Percentiles rank a stretch among this genome's conserved stretches.
These are phyloP conservation scores for Hymenoscyphus fructigenus DNA, from an alignment of 2,329 filamentous ascomycete genomes.

Conservation along the genomic window DNA sequence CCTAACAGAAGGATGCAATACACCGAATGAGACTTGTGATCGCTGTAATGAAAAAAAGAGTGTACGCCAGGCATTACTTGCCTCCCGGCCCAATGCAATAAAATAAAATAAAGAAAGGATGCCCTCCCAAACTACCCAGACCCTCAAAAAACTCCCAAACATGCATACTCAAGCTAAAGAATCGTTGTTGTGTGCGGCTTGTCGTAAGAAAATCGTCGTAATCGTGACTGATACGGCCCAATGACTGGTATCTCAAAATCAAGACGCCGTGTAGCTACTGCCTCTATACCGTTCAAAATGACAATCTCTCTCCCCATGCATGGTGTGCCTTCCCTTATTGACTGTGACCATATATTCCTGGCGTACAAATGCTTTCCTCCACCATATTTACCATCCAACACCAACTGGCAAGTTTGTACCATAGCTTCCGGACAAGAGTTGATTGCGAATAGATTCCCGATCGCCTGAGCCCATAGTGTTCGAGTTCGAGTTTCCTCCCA, in stretches of 20 bases:
- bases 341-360: constrained; percentile 13
- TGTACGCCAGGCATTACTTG: constrained; percentile 33
- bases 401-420: constrained; percentile 53
- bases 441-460: constrained; percentile 58
- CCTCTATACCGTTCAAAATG: constrained; percentile 26
- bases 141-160: constrained; percentile 29
- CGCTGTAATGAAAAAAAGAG: constrained; percentile 22
- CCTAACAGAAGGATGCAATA: constrained; percentile 1
- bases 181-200: constrained; percentile 14
- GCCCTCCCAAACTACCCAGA: constrained; percentile 14
- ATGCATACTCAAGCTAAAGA: constrained; percentile 29
- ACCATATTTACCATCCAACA: constrained; percentile 58
- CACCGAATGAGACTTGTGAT: constrained; percentile 9
- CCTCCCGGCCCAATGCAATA: constrained; percentile 27
- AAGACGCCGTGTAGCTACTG: constrained; percentile 29
- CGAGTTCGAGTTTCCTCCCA: constrained; percentile 46
- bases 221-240: constrained; percentile 32
- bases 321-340: constrained; percentile 22
- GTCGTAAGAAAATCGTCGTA: constrained; percentile 34
- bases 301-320: constrained; percentile 26
- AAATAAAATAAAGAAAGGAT: constrained; percentile 4
- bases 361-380: constrained; percentile 5
- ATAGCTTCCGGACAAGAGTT: constrained; percentile 61
- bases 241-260: constrained; percentile 24
- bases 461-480: constrained; percentile 37